phyloP scores from a whole-genome alignment of 176 grass and related monocot genomes.

The Paspalum notatum region DNA sequence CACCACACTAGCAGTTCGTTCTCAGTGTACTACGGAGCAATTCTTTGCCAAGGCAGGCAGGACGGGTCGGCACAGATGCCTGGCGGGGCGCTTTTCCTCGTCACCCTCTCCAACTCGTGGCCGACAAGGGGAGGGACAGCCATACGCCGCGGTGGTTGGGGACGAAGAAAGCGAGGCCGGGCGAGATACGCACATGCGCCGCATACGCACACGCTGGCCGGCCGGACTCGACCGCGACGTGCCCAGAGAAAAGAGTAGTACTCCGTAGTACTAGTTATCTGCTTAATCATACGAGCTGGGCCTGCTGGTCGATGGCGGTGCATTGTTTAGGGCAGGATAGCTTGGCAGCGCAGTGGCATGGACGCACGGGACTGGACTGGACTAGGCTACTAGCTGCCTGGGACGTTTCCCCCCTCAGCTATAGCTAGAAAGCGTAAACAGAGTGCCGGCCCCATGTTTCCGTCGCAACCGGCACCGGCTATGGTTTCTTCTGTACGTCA shows the following conservation, averaged over 20 bases:
- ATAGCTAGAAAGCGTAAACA: not conserved
- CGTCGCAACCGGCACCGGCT: not conserved
- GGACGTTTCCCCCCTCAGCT: too few relatives aligned
- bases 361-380: too few relatives aligned
- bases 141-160: not conserved
- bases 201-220: not conserved
- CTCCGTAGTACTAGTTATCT: too few relatives aligned
- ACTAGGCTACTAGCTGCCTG: too few relatives aligned
- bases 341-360: too few relatives aligned
- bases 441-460: conserved; percentile 7
- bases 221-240: too few relatives aligned
- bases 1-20: not conserved
- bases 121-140: conserved; percentile 12
- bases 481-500: not conserved
- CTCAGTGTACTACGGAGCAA: too few relatives aligned
- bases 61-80: not conserved
- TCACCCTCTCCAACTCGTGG: not conserved
- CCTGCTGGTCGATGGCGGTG: conserved; percentile 14
- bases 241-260: too few relatives aligned
- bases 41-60: not conserved
- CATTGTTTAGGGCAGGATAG: conserved; percentile 18
- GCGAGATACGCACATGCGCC: conserved; percentile 8
- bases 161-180: not conserved
- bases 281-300: too few relatives aligned
- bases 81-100: not conserved